phyloP scores from a whole-genome alignment of 345 rosid genomes.

The Kernera saxatilis region DNA sequence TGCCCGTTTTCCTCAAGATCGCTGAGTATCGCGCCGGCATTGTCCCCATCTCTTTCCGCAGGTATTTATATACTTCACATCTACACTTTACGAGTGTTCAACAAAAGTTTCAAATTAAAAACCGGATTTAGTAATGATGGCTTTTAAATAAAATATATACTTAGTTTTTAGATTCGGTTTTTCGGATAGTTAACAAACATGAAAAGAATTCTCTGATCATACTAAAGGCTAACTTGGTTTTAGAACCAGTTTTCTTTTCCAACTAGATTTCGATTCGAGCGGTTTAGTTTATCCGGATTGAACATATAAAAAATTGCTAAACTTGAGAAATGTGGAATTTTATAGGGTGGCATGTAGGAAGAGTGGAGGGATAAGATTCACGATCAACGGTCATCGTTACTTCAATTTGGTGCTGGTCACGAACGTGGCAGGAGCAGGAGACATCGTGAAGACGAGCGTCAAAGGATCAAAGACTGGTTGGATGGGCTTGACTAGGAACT shows the following conservation, averaged over 20 bases:
- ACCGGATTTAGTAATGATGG: no score
- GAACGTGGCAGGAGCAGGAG: slow-evolving; percentile 77
- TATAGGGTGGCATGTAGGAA: slow-evolving; percentile 52
- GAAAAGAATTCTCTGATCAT: neutral
- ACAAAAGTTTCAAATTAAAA: no score
- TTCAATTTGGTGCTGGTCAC: slow-evolving; percentile 59
- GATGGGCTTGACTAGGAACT: slow-evolving; percentile 57
- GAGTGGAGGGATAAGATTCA: slow-evolving; percentile 62
- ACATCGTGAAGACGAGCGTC: slow-evolving; percentile 47
- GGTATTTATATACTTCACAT: slow-evolving; percentile 10
- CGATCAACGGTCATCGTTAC: slow-evolving; percentile 55
- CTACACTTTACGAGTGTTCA: neutral
- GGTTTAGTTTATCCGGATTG: neutral
- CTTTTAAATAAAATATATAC: no score
- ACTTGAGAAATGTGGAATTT: neutral
- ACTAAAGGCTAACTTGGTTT: neutral
- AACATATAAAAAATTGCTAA: neutral
- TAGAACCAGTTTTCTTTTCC: no score
- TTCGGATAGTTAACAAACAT: neutral
- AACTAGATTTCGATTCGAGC: no score
- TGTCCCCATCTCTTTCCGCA: slow-evolving; percentile 53
- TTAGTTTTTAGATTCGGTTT: no score
- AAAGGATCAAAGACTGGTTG: slow-evolving; percentile 55
- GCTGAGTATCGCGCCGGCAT: slow-evolving; percentile 73
- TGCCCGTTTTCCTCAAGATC: slow-evolving; percentile 36